A percentile compares a stretch with the other conserved stretches of the same genome.
phyloP scores from a whole-genome alignment of 2,329 filamentous ascomycete species.

The Didymella keratinophila region DNA sequence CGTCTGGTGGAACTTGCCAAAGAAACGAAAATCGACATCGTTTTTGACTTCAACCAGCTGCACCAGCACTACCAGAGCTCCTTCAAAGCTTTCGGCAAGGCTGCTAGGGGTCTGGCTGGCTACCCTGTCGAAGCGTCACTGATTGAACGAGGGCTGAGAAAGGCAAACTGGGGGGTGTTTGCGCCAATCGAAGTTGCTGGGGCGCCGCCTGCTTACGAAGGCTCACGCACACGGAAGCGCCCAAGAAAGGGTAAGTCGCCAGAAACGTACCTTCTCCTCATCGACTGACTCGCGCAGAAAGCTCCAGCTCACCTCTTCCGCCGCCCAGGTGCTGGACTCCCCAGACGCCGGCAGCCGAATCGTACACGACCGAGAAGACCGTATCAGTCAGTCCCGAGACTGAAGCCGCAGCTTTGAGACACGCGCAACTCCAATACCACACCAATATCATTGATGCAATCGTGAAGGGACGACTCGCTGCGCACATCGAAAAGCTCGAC shows the following conservation, averaged over 20 bases:
- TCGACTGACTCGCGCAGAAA: constrained; percentile 8
- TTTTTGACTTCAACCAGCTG: constrained; percentile 20
- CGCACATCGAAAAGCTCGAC: neutral
- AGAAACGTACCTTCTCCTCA: neutral
- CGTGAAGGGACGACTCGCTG: neutral
- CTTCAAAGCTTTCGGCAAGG: constrained; percentile 24
- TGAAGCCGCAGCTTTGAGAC: constrained; percentile 8
- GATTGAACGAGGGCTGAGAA: constrained; percentile 15
- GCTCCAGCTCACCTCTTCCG: constrained; percentile 1
- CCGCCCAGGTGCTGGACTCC: constrained; percentile 4
- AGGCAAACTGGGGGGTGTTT: constrained; percentile 23
- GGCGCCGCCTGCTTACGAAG: constrained; percentile 23
- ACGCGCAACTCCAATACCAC: neutral
- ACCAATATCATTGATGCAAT: neutral
- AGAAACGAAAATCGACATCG: constrained; percentile 18
- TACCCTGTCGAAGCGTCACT: constrained; percentile 20
- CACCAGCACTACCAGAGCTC: constrained; percentile 12
- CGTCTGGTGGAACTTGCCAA: constrained; percentile 18
- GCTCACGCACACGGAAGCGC: constrained; percentile 15
- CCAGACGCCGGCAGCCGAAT: constrained; percentile 9
- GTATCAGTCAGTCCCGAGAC: constrained; percentile 16
- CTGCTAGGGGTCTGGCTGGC: constrained; percentile 4
- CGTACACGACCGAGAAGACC: constrained; percentile 20
- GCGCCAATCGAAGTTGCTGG: constrained; percentile 10
- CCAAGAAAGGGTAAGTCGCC: constrained; percentile 14